Evolutionary conservation across 1,284 basidiomycete genomes (phyloP).

Genomic region (Puccinia triticina): DNA sequence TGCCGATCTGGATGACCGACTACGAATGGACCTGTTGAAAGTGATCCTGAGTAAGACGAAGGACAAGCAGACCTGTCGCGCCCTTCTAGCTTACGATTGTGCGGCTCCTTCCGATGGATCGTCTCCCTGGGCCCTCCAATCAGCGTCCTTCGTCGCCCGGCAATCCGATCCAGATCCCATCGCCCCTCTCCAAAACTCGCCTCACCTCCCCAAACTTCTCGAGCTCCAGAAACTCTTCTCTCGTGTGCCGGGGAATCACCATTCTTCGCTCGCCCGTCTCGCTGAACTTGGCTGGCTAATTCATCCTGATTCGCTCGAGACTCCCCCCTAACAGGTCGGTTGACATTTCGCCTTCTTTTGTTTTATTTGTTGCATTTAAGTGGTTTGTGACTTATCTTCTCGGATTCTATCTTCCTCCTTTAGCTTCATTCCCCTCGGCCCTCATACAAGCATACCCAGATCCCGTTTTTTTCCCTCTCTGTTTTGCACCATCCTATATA

Average conservation of each 20-base stretch:
- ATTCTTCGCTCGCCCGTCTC: neutral
- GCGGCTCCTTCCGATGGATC: neutral
- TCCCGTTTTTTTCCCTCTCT: too few relatives aligned
- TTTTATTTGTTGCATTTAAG: neutral
- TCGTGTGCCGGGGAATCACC: neutral
- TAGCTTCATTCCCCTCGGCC: too few relatives aligned
- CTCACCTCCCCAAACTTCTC: neutral
- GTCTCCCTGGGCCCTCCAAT: neutral
- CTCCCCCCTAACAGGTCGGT: neutral
- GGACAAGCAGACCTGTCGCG: neutral
- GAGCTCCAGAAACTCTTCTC: neutral
- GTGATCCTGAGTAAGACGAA: slow-evolving; percentile 11
- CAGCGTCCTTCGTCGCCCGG: neutral
- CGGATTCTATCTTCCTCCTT: neutral
- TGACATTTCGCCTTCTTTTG: neutral
- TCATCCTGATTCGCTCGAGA: neutral
- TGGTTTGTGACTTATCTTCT: neutral
- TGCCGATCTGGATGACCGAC: neutral
- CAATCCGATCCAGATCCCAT: neutral
- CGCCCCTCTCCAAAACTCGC: neutral
- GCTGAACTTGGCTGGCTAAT: neutral
- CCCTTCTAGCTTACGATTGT: neutral
- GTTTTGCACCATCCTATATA: too few relatives aligned
- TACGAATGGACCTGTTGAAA: slow-evolving; percentile 27
- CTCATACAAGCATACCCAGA: too few relatives aligned